These are phyloP conservation scores for Monosporascus sp. DNA, from an alignment of 2,329 filamentous ascomycete species.

Conservation along the genomic window DNA sequence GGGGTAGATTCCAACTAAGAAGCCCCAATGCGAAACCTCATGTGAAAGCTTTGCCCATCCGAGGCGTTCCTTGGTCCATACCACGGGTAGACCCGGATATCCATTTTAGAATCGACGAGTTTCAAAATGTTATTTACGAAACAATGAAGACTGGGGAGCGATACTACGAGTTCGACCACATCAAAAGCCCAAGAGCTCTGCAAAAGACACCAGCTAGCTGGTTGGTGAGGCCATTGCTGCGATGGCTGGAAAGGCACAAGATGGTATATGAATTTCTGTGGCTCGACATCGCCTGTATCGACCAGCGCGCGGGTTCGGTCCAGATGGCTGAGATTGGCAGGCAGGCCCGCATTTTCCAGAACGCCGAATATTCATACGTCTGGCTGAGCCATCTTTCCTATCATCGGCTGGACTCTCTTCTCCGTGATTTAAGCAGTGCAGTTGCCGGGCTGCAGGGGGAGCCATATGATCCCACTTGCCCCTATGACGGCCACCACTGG, in stretches of 20 bases:
- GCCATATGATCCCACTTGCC: not conserved
- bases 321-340: not conserved
- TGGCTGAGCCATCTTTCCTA: not conserved
- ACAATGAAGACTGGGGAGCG: not conserved
- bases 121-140: not conserved
- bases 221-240: not conserved
- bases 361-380: not conserved
- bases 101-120: not conserved
- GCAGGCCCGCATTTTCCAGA: not conserved
- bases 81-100: not conserved
- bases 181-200: not conserved
- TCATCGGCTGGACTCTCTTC: not conserved
- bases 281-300: not conserved
- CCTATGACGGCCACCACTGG: not conserved
- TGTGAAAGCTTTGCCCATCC: not conserved
- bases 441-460: not conserved
- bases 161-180: not conserved
- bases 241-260: not conserved
- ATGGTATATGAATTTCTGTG: not conserved
- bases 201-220: not conserved
- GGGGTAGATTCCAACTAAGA: not conserved
- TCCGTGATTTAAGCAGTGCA: not conserved
- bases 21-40: not conserved
- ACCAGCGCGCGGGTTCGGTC: not conserved
- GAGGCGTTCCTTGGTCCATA: not conserved